Evolutionary conservation across 176 grass and related monocot species (phyloP), one percentile per base, ranked within the genome.

Genomic region (Aegilops umbellulata): DNA sequence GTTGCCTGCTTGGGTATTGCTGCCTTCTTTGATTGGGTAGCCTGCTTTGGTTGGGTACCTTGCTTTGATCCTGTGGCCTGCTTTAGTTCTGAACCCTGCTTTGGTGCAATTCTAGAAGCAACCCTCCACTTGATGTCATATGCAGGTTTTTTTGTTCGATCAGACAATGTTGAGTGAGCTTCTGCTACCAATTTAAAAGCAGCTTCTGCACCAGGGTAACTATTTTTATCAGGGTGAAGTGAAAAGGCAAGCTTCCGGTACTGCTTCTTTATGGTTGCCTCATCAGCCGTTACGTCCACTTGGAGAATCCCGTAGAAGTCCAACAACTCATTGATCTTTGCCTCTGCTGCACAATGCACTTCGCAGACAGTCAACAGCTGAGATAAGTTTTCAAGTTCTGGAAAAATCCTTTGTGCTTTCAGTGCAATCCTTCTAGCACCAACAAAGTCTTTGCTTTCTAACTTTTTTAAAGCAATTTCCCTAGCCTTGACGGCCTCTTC

Each of bases 211-310:
- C 93, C 93, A 69, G 82, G 60, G 61, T 91, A 91, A 80, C 80
- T 64, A 58, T 91, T 97, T 60, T 95, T 97, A 87, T 97, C 92
- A 86, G 95, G 90, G 76, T 97, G 95, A 87, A 97, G 91, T 78
- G 87, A 88, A 51, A 95, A 78, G 14, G 87, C 92, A 86, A 97
- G 91, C 65, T 95, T 97, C 31, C 87, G 86, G 55, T 90, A 97
- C 60, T 97, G 90, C 26, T 82, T 95, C 82, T 88, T 95, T 39
- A 97, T 95, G 76, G 79, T 81, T 51, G 69, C 65, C 65, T 91
- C 95, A 82, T 97, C 95, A 19, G 87, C 85, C 11, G 16, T 65
- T 66, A 62, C 46, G 27, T 93, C 89, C 71, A 95, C 65, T 90
- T 94, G 89, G 49, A 97, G 89, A 86, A 97, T 88, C 20, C 79